A percentile compares a stretch with the other conserved stretches of the same genome.
Evolutionary conservation across 768 basidiomycete genomes (phyloP).

Genomic region (Mycena chlorophos): DNA sequence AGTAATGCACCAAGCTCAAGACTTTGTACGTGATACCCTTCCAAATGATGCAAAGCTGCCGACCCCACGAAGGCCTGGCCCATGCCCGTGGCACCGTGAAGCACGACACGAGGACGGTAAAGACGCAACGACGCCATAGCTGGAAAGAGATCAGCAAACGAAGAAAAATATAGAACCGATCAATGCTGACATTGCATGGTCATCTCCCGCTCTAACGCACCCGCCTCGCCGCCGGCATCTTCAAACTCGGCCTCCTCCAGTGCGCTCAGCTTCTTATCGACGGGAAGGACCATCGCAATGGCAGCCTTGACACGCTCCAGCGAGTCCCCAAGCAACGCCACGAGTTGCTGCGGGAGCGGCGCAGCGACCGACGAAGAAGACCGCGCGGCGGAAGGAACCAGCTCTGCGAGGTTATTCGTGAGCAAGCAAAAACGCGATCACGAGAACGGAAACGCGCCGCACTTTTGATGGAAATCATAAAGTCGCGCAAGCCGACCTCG

Average conservation of each 20-base stretch:
- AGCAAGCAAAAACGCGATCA: slow-evolving; percentile 7
- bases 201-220: slow-evolving; percentile 86
- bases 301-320: slow-evolving; percentile 72
- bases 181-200: slow-evolving; percentile 72
- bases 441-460: slow-evolving; percentile 29
- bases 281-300: slow-evolving; percentile 75
- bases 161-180: not conserved
- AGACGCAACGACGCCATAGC: slow-evolving; percentile 91
- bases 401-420: slow-evolving; percentile 50
- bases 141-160: slow-evolving; percentile 32
- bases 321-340: slow-evolving; percentile 67
- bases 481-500: slow-evolving; percentile 81
- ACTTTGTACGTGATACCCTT: slow-evolving; percentile 94
- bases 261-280: slow-evolving; percentile 77
- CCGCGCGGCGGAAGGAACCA: slow-evolving; percentile 92
- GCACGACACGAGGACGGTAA: slow-evolving; percentile 82
- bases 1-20: slow-evolving; percentile 88
- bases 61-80: slow-evolving; percentile 90
- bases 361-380: slow-evolving; percentile 85
- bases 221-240: slow-evolving; percentile 69
- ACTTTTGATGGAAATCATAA: slow-evolving; percentile 98
- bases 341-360: slow-evolving; percentile 82
- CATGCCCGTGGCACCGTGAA: slow-evolving; percentile 84
- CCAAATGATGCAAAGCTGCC: slow-evolving; percentile 88
- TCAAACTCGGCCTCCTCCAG: slow-evolving; percentile 96